These are phyloP conservation scores for Fusarium oligoseptatum DNA, from an alignment of 2,329 filamentous ascomycete species.

Conservation along the genomic window DNA sequence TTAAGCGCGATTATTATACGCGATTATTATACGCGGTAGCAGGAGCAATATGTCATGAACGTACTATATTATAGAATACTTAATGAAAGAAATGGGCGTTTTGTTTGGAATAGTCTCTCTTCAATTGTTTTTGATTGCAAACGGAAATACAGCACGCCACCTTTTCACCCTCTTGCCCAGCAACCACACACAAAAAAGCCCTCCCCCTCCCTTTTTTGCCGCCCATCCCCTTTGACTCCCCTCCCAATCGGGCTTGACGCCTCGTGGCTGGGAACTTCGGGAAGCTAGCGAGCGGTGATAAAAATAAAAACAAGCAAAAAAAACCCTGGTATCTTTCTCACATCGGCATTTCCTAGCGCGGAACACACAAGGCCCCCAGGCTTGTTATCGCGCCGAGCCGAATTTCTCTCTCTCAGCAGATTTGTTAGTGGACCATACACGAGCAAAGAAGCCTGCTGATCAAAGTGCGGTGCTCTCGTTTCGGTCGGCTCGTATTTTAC, in stretches of 20 bases:
- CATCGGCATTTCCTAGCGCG: background rate
- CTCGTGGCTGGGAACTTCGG: constrained; percentile 1
- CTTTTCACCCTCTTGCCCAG: background rate
- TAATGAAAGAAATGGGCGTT: constrained; percentile 24
- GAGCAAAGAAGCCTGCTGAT: background rate
- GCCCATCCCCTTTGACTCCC: constrained; percentile 21
- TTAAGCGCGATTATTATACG: background rate
- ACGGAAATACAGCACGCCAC: constrained; percentile 4
- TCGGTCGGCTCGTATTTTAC: constrained; percentile 17
- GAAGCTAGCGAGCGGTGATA: constrained; percentile 9
- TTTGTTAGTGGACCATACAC: background rate
- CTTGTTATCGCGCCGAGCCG: constrained; percentile 1
- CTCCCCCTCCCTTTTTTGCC: background rate
- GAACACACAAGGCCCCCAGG: background rate
- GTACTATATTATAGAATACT: constrained; percentile 41
- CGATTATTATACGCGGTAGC: background rate
- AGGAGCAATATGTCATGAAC: constrained; percentile 9
- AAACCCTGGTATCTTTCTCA: constrained; percentile 4
- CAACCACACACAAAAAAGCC: background rate
- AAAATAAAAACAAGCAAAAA: background rate
- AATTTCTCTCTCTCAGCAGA: background rate
- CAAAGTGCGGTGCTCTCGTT: background rate
- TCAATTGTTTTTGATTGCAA: constrained; percentile 10
- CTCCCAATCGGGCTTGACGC: background rate
- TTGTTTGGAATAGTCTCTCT: background rate